Evolutionary conservation across 352 stramenopile species (phyloP).

Genomic region (Pythium chondricola): DNA sequence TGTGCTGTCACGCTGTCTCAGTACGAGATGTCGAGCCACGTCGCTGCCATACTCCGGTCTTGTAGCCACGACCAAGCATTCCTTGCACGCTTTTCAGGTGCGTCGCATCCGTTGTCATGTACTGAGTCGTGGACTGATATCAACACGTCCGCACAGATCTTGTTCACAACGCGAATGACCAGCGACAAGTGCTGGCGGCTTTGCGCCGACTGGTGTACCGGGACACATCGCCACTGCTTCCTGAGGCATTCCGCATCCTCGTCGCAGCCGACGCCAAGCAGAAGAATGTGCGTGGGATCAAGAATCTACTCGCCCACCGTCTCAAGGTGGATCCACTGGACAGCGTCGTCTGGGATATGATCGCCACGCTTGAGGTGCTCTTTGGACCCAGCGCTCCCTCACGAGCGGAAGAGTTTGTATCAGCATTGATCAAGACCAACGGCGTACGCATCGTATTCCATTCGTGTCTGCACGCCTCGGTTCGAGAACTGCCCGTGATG

Average conservation of each 20-base stretch:
- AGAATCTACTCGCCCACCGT: conserved; percentile 5
- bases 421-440: conserved; percentile 29
- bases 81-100: no score
- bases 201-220: conserved; percentile 4
- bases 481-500: no score
- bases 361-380: conserved; percentile 46
- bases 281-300: conserved; percentile 9
- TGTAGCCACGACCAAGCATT: no score
- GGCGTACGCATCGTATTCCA: conserved; percentile 13
- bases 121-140: no score
- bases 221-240: background rate
- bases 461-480: background rate
- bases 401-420: conserved; percentile 20
- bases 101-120: no score
- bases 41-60: no score
- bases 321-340: conserved; percentile 9
- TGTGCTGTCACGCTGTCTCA: no score
- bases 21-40: no score
- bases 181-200: background rate
- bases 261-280: conserved; percentile 5
- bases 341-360: conserved; percentile 31
- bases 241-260: background rate
- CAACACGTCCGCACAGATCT: no score
- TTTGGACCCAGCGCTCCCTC: conserved; percentile 25
- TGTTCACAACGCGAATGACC: no score